Evolutionary conservation across 257 asterid species (phyloP).

Genomic region (Solanum sitiens): DNA sequence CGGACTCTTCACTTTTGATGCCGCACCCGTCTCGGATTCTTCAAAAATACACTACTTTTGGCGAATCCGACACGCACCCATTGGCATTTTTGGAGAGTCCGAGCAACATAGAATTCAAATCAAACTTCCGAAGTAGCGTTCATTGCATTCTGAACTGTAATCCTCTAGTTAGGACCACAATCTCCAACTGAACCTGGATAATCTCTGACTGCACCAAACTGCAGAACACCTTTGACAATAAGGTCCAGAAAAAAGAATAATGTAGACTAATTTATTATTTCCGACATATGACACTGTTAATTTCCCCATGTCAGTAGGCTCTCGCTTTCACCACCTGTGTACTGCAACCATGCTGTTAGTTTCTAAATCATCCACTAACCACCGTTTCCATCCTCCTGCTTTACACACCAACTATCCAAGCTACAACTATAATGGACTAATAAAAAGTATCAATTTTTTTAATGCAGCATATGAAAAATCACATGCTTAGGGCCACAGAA

Average conservation of each 20-base stretch:
- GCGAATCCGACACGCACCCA: no score
- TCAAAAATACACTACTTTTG: no score
- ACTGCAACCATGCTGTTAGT: background rate
- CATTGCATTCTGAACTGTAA: background rate
- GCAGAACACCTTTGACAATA: background rate
- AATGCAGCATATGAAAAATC: background rate
- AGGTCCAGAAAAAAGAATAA: background rate
- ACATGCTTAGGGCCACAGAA: background rate
- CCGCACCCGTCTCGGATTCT: no score
- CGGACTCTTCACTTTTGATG: no score
- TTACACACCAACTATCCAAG: background rate
- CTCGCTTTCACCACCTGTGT: background rate
- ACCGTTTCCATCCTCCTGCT: background rate
- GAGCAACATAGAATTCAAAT: background rate
- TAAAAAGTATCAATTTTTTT: background rate
- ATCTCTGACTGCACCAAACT: background rate
- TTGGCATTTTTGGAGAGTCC: no score
- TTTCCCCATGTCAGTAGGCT: background rate
- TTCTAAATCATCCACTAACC: background rate
- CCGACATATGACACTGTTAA: background rate
- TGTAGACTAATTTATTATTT: background rate
- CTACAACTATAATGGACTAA: background rate
- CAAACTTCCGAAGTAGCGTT: background rate
- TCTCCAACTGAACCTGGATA: background rate
- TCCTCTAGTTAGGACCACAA: background rate